Evolutionary conservation across 2,329 filamentous ascomycete species (phyloP).

Genomic region (Penicillium sp.): DNA sequence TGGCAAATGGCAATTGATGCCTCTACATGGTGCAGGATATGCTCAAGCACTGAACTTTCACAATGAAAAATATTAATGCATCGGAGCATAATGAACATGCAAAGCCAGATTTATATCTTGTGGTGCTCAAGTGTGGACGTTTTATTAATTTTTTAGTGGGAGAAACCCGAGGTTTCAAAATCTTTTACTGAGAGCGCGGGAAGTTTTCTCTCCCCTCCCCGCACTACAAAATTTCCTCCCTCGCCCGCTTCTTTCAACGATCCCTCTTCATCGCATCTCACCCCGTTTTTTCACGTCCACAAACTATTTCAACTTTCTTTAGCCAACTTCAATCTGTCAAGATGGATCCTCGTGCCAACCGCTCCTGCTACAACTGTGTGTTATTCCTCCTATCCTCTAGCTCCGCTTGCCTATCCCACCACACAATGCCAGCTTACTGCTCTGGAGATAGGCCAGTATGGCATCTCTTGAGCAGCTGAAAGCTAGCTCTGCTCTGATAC

Average conservation of each 20-base stretch:
- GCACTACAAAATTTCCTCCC: constrained; percentile 20
- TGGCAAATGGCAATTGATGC: not conserved
- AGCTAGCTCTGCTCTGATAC: not conserved
- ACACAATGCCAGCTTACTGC: constrained; percentile 9
- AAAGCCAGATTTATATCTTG: not conserved
- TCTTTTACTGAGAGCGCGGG: constrained; percentile 4
- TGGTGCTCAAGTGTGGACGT: not conserved
- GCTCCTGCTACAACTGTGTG: constrained; percentile 59
- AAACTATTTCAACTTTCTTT: not conserved
- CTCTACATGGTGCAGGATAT: not conserved
- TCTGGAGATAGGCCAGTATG: not conserved
- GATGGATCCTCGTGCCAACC: constrained; percentile 49
- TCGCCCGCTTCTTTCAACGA: constrained; percentile 5
- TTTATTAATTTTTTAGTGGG: not conserved
- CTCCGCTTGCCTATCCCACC: constrained; percentile 11
- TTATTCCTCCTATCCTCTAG: constrained; percentile 19
- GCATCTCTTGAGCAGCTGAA: not conserved
- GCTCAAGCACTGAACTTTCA: not conserved
- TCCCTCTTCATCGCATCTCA: constrained; percentile 1
- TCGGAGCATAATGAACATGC: not conserved
- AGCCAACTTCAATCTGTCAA: constrained; percentile 4
- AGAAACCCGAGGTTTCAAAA: not conserved
- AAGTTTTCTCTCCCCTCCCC: constrained; percentile 16
- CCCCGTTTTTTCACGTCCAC: constrained; percentile 3
- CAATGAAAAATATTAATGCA: not conserved